Conservation (phyloP, 129 eudicot species). For the Lactuca sativa region DNA sequence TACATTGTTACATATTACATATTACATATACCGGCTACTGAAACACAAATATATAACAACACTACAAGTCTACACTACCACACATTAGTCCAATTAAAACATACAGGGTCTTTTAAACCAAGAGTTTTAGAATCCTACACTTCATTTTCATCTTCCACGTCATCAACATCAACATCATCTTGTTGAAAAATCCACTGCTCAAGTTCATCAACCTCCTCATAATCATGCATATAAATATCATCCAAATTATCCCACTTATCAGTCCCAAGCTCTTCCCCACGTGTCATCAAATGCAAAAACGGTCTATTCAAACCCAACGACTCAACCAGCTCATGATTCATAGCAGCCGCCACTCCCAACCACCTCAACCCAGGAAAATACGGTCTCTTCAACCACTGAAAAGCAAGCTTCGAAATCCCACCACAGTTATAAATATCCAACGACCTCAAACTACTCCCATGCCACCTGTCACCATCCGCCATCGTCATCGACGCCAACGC, state of each 20-base stretch:
- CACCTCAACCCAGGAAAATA: conserved; percentile 95
- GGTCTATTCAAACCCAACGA: conserved; percentile 67
- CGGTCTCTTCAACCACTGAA: conserved; percentile 83
- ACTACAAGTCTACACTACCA: conserved; percentile 16
- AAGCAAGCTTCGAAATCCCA: conserved; percentile 70
- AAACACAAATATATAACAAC: conserved; percentile 25
- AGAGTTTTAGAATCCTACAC: conserved; percentile 16
- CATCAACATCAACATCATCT: conserved; percentile 40
- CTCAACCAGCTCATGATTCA: conserved; percentile 68
- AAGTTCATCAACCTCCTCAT: conserved; percentile 84
- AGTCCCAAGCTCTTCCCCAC: conserved; percentile 89
- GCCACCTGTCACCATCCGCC: conserved; percentile 70
- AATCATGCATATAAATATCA: conserved; percentile 65
- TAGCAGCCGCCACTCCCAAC: conserved; percentile 81
- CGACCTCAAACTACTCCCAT: conserved; percentile 67
- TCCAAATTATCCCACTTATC: conserved; percentile 82
- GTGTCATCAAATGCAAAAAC: conserved; percentile 56
- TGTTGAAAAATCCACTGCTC: conserved; percentile 76
- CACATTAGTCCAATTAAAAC: conserved; percentile 17
- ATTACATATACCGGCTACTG: background rate
- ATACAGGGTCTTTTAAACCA: conserved; percentile 1
- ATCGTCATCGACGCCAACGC: conserved; percentile 90
- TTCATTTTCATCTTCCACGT: conserved; percentile 18
- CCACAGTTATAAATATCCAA: conserved; percentile 91
- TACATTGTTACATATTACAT: background rate